Percentiles rank a stretch among this genome's conserved stretches.
Conservation (phyloP, 192 early-diverging fungal species). For the Coemansia asiatica region DNA sequence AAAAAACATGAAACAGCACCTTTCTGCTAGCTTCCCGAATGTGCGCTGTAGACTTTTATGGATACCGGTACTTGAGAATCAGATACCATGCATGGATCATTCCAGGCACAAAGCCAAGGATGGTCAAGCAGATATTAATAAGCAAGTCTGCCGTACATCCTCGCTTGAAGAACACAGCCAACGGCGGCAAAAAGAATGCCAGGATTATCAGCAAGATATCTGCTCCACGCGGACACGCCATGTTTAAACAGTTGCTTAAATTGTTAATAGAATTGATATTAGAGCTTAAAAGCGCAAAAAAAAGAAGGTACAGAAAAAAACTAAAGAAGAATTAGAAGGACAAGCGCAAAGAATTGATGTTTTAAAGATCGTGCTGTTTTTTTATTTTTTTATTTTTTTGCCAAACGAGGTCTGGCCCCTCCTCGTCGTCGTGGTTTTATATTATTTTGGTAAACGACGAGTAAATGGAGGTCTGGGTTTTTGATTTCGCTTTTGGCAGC, state of each 20-base stretch:
- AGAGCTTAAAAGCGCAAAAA: constrained; percentile 13
- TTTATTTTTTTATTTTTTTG: not conserved
- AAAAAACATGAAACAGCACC: too few relatives aligned
- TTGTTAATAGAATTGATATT: too few relatives aligned
- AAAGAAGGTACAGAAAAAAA: not conserved
- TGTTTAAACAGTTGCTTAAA: not conserved
- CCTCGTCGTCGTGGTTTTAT: not conserved
- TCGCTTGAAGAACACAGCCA: constrained; percentile 64
- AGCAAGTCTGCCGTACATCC: constrained; percentile 60
- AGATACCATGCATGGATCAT: constrained; percentile 67
- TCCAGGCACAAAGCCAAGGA: constrained; percentile 69
- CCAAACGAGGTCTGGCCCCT: not conserved
- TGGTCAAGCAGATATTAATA: constrained; percentile 70
- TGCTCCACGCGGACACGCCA: constrained; percentile 15
- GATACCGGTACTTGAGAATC: constrained; percentile 39
- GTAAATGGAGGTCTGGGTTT: not conserved
- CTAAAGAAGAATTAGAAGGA: not conserved
- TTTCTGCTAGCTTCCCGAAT: not conserved
- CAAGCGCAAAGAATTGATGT: not conserved
- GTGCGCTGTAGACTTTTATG: not conserved
- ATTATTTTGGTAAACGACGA: not conserved
- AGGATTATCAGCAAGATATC: constrained; percentile 43
- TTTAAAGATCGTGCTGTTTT: too few relatives aligned
- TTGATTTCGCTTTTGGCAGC: not conserved
- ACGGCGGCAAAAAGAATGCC: constrained; percentile 61